Base-by-base conservation (phyloP, 306 rosid species). In the Sicyos baderoa region DNA sequence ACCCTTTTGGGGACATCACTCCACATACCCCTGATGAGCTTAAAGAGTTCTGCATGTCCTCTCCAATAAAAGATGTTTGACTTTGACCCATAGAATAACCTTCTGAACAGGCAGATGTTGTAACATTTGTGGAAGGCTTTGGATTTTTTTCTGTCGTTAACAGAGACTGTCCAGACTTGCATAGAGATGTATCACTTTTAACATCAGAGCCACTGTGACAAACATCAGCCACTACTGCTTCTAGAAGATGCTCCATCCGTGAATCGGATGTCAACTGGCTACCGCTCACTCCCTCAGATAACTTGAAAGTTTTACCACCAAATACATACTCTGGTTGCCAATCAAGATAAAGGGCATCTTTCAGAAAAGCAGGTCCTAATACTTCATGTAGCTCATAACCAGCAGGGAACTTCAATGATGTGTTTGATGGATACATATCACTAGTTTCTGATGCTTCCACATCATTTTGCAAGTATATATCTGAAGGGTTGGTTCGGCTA, bases 341-440 rank as follows among this genome's bases (percentile, higher is more conserved):
- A 69, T 81, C 88, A 75, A 78, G 82, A 75, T 75, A 76, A 54
- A 75, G 75, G 67, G 81, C 79, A 74, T 76, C 83, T 82, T 74
- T 83, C 59, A 76, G 70, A 85, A 88, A 90, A 73, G 82, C 84
- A 32, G 96, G 92, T 74, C 99, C 99, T 66, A 94, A 96, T 42
- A 86, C 99, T 88, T 94, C 97, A 54, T 86, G 91, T 54, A 94
- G 89, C 83, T 94, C 99, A 76, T 83, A 90, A 45, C 95, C 99
- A 81, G 96, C 96, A 82, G 97, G 97, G 78, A 94, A 90, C 71
- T 86, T 79, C 79, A 84, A 71, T 27, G 86, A 79, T 54, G 79
- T 9, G 53, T 75, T 45, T 12, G 85, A 82, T 52, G 75, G 65
- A 79, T 82, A 84, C 82, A 62, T 22, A 27, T 78, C 66, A 71